Conservation (phyloP, 108 stramenopile genomes). For the Pseudonitzschia delicatissima region DNA sequence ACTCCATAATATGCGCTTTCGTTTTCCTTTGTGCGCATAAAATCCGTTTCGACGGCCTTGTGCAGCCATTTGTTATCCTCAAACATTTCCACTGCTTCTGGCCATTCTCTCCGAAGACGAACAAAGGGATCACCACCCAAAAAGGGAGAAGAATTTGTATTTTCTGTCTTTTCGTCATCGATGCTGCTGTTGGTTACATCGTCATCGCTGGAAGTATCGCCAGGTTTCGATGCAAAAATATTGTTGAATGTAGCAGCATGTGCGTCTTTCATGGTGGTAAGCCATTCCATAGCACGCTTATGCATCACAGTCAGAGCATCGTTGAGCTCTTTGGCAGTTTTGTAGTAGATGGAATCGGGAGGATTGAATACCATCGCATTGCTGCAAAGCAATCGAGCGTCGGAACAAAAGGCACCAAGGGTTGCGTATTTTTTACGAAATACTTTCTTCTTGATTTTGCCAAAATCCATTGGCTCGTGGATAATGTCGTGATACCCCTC, state of each 20-base stretch:
- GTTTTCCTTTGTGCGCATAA: slow-evolving; percentile 78
- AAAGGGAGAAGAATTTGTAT: too few species aligned
- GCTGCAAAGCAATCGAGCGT: slow-evolving; percentile 60
- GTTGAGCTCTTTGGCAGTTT: slow-evolving; percentile 65
- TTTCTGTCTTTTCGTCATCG: background rate
- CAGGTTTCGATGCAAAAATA: slow-evolving; percentile 3
- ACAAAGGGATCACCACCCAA: slow-evolving; percentile 47
- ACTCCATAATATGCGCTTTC: slow-evolving; percentile 82
- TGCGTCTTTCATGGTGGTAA: slow-evolving; percentile 59
- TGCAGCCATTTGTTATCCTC: slow-evolving; percentile 60
- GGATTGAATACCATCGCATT: slow-evolving; percentile 77
- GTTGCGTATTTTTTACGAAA: slow-evolving; percentile 52
- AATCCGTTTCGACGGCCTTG: slow-evolving; percentile 50
- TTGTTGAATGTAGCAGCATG: slow-evolving; percentile 45
- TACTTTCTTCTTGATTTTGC: slow-evolving; percentile 62
- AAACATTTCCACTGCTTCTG: slow-evolving; percentile 73
- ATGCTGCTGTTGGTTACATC: background rate
- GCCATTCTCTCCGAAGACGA: slow-evolving; percentile 65
- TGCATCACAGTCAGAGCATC: slow-evolving; percentile 60
- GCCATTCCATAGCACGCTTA: slow-evolving; percentile 68
- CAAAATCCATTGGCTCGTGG: slow-evolving; percentile 73
- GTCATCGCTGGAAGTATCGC: slow-evolving; percentile 13
- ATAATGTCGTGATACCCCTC: slow-evolving; percentile 64
- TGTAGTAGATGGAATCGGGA: slow-evolving; percentile 72
- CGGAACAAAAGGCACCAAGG: slow-evolving; percentile 67